Base-by-base conservation (phyloP, 163 green algal species). In the Trebouxia gelatinosa region DNA sequence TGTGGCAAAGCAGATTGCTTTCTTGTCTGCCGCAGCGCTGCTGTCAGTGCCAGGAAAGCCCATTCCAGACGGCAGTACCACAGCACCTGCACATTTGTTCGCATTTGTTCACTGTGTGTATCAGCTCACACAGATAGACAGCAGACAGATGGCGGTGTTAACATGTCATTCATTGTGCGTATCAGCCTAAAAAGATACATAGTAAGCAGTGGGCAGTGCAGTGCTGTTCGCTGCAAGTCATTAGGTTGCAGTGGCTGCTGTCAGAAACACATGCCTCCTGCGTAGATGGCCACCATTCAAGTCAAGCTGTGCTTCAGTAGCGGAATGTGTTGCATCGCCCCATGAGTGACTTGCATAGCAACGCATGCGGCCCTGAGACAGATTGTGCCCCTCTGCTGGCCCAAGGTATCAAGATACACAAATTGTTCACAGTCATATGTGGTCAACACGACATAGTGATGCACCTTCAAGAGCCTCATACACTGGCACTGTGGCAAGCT, bases 391-490 rank as follows among this genome's bases (percentile, higher is more conserved):
- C n/a, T n/a, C n/a, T n/a, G n/a, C n/a, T 54, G 43, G 13, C 43
- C 43, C 9, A 13, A 9, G 9, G 9, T 39, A 58, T 35, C 19
- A 26, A 23, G 11, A 23, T 70, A 34, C 29, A 21, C 29, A 34
- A 31, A 23, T 35, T 37, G 26, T 17, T 4, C 28, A 72, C n/a
- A 75, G 6, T 5, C 23, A 58, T n/a, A 39, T n/a, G 29, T 16
- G 37, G 26, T 72, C 1, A 13, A 51, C 17, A 62, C 39, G 9
- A 58, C 16, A 29, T 4, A 9, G 3, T 23, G 6, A 31, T 2
- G 6, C 67, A 92, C 89, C 88, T 83, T 95, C 92, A 5, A 96
- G 38, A 16, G 87, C 83, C 78, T 96, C 92, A 82, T 89, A 91
- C 4, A 96, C 87, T 23, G 92, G 86, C 13, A 96, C 59, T 0